These are phyloP conservation scores for Fusarium bactridioides DNA, from an alignment of 2,329 filamentous ascomycete genomes.

Conservation along the genomic window DNA sequence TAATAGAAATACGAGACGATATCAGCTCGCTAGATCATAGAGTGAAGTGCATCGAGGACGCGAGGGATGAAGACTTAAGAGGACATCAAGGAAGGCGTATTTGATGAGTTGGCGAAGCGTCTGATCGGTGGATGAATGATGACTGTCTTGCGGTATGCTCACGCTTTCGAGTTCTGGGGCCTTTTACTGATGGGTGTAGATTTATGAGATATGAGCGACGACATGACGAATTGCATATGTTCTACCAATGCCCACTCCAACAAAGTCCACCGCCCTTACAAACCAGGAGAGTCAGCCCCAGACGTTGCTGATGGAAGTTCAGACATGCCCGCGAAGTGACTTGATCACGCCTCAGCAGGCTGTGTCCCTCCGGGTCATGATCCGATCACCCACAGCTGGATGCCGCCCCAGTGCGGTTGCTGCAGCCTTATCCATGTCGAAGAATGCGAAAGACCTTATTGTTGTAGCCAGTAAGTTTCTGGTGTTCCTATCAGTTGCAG, in stretches of 20 bases:
- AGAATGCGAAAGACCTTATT: not conserved
- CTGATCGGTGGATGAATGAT: not conserved
- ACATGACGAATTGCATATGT: not conserved
- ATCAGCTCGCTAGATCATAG: not conserved
- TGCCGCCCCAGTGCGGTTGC: not conserved
- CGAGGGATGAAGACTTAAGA: not conserved
- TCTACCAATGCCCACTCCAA: not conserved
- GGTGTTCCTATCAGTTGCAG: not conserved
- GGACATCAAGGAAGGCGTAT: constrained; percentile 8
- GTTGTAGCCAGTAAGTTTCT: not conserved
- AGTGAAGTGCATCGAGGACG: constrained; percentile 1
- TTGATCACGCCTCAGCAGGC: not conserved
- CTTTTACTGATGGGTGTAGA: not conserved
- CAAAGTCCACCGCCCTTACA: not conserved
- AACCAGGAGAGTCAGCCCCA: too few relatives aligned
- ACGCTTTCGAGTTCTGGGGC: not conserved
- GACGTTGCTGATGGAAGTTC: not conserved
- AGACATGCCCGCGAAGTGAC: not conserved
- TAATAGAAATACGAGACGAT: constrained; percentile 15
- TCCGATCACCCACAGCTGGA: not conserved
- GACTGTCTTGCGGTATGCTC: not conserved
- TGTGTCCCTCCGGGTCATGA: not conserved
- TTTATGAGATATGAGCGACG: not conserved
- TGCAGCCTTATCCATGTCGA: not conserved
- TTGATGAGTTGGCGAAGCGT: constrained; percentile 13